Base-by-base conservation (phyloP, 768 basidiomycete genomes). In the Suillus brevipes region DNA sequence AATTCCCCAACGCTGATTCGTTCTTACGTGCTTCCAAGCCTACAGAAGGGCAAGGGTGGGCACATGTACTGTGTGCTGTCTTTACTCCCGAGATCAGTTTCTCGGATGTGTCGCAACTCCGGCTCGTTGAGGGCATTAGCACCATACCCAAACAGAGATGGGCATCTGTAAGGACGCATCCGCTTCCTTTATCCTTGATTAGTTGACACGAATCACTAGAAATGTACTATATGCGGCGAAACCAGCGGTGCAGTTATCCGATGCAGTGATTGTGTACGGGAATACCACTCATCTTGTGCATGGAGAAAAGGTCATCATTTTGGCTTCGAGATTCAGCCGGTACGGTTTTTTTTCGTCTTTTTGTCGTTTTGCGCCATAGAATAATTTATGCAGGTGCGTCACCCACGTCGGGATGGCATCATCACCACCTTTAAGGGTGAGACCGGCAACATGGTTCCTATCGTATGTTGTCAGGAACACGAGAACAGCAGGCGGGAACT, bases 1-100 rank as follows among this genome's bases (percentile, higher is more conserved):
- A 80, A 36, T 78, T 80, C 60, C 84, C 86, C 47, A 79, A 85
- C 6, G 70, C 85, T 6, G 86, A 90, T 70, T 84, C 82, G 37
- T 96, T 84, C 73, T 78, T 95, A 64, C 84, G 93, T 63, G 87
- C 88, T 49, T 88, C 87, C 73, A 97, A 96, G 72, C 93, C 93
- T 8, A 97, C 95, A 0, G 95, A 97, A 79, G 93, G 94, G 12
- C 90, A 94, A 75, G 89, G 91, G 63, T 97, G 95, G 95, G 89
- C 88, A 0, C 97, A 99, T 74, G 82, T 95, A 38, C 78, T 97
- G 4, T 99, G 97, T 79, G 87, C 95, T 3, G 87, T 92, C 1
- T 98, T 94, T 78, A 86, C 88, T 36, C 89, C 90, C 4, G 96
- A 98, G 71, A 78, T 95, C n/a, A 83, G 79, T 5, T 97, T 91